Evolutionary conservation across 2,329 filamentous ascomycete genomes (phyloP).

Genomic region (Aspergillus calidoustus): DNA sequence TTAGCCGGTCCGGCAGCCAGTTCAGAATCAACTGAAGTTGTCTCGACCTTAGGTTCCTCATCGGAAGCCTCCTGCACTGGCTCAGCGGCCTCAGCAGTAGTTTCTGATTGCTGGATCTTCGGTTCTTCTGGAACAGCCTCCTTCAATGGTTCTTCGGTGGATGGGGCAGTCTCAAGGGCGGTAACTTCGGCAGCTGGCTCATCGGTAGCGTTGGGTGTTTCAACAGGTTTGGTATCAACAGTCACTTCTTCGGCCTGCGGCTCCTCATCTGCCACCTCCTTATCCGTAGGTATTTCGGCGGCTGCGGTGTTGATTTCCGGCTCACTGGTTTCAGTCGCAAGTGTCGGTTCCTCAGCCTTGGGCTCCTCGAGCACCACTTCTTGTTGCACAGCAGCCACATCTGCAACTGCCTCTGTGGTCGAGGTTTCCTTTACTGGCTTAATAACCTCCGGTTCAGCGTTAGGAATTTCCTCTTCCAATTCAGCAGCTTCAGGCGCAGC

Average conservation of each 20-base stretch:
- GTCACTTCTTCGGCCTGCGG: not conserved
- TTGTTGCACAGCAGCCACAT: not conserved
- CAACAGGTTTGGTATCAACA: not conserved
- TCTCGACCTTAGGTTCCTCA: not conserved
- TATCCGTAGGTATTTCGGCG: not conserved
- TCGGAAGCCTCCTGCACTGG: not conserved
- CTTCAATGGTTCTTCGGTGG: not conserved
- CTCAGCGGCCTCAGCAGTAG: not conserved
- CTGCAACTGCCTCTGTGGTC: not conserved
- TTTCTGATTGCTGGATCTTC: not conserved
- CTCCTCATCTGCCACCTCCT: not conserved
- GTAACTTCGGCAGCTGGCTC: not conserved
- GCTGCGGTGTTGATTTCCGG: not conserved
- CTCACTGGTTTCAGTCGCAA: not conserved
- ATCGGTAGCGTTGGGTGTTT: not conserved
- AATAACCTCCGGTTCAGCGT: not conserved
- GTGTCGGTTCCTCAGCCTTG: not conserved
- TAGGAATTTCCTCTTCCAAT: not conserved
- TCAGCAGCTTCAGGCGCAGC: not conserved
- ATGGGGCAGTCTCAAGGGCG: not conserved
- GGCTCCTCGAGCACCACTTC: not conserved
- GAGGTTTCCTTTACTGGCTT: not conserved
- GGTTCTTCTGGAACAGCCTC: slow-evolving; percentile 11
- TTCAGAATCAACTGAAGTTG: not conserved
- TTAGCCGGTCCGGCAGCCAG: slow-evolving; percentile 9